Evolutionary conservation across 345 rosid genomes (phyloP), one percentile per base, ranked within the genome.

Genomic region (Eucalyptus sp.): DNA sequence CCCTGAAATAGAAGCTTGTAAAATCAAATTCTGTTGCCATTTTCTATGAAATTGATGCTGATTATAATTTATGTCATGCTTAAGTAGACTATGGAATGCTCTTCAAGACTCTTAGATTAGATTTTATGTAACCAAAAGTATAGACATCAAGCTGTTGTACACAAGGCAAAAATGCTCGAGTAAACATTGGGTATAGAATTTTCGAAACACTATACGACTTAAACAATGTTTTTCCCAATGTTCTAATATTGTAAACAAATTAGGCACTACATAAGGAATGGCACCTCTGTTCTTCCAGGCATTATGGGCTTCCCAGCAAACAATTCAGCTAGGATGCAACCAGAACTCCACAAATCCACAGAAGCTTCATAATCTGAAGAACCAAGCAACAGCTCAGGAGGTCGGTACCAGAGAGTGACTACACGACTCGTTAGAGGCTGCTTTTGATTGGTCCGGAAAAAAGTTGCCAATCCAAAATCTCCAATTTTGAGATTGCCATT

Each of bases 271-370:
- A 88, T 10, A 71, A 33, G 18, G 88, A 15, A 20, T 33, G 49
- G 88, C 85, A 94, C 96, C 94, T 94, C 96, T 4, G 95, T 94
- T 91, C 96, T 92, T 92, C 96, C 96, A 24, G 96, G 94, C 96
- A 93, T 93, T 88, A 94, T 93, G 79, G 95, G 96, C 91, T 94
- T 94, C 87, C 96, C 94, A 37, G 93, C 90, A 91, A 94, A 94
- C 91, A 94, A 88, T 89, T 94, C 95, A 22, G 95, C 95, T 29
- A 94, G 95, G 89, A 94, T 94, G 92, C 96, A 94, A 83, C 96
- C 96, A 56, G 92, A 22, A 86, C 96, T 94, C 96, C 96, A 94
- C 33, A 94, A 89, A 92, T 94, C 96, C 48, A 94, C 95, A 56
- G 94, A 44, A 80, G 89, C 92, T 87, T 93, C 95, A 86, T 94